Conservation (phyloP, 73 alveolate species). For the Tetrahymena borealis region DNA sequence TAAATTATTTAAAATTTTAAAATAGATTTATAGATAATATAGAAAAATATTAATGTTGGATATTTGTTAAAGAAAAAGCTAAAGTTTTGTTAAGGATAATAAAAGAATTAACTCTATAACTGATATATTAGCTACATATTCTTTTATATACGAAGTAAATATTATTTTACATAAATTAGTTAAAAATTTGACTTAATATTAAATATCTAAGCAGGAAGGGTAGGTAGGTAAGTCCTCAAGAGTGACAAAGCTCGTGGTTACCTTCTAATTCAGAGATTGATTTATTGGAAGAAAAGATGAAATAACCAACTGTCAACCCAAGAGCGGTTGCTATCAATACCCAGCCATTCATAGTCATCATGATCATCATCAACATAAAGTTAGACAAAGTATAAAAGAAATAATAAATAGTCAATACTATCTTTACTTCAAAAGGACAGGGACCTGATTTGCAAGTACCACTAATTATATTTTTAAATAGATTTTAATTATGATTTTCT, state of each 20-base stretch:
- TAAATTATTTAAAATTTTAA: no score
- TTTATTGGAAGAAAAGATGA: background rate
- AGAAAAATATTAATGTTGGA: no score
- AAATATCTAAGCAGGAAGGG: no score
- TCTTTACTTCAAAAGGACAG: background rate
- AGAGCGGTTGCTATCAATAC: background rate
- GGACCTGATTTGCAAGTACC: background rate
- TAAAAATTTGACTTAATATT: no score
- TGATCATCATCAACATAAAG: background rate
- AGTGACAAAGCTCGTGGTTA: background rate
- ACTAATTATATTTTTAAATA: background rate
- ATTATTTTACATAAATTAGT: no score
- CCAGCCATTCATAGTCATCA: constrained; percentile 1
- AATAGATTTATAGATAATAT: no score
- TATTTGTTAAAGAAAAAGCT: no score
- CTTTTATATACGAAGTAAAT: no score
- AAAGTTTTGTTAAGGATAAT: no score
- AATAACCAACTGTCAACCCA: background rate
- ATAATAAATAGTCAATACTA: background rate
- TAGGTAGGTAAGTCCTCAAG: background rate
- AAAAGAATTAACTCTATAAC: no score
- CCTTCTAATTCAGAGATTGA: background rate
- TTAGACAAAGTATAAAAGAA: background rate
- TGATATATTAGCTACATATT: no score
- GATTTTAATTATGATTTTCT: background rate